Base-by-base conservation (phyloP, 169 alveolate species). In the Theileria parva region DNA sequence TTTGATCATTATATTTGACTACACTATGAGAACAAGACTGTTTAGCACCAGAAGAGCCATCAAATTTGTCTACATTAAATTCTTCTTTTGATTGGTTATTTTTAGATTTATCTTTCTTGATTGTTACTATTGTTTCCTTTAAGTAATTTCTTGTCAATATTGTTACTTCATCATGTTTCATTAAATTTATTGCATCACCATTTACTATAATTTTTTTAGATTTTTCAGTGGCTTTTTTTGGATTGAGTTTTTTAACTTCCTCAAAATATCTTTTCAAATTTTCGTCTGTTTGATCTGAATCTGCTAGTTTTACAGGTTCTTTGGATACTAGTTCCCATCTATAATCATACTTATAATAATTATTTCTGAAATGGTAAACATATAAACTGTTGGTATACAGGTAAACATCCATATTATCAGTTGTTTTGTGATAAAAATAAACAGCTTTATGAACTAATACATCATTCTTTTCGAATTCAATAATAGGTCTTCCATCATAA, bases 341-440 rank as follows among this genome's bases (percentile, higher is more conserved):
- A 44, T 44, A 44, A 44, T 44, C 53, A 8, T 44, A 44, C 53
- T 44, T 44, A 15, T 44, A 44, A 13, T 44, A 57, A 25, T 57
- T 57, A 21, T 57, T 57, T 25, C 66, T 57, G 66, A 57, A 57
- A 19, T 21, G 37, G 66, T 21, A 57, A 21, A 57, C 66, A 25
- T 21, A 57, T 32, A 57, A 25, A 21, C 37, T 57, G 66, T 57
- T 57, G 8, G 66, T 57, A 25, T 57, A 57, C 7, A 57, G 30
- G 30, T 13, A 57, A 19, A 57, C 66, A 21, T 19, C 32, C 66
- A 57, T 57, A 8, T 57, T n/a, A 19, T 25, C 30, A 5, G 7
- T 57, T 2, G 4, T 2, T 25, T 57, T 57, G 28, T 17, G n/a
- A 25, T 57, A 25, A 25, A 21, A 2, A 8, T 57, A 57, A 8